Percentiles rank a stretch among this genome's conserved stretches.
These are phyloP conservation scores for Pseudopediastrum boryanum DNA, from an alignment of 139 green algal species.

Conservation along the genomic window DNA sequence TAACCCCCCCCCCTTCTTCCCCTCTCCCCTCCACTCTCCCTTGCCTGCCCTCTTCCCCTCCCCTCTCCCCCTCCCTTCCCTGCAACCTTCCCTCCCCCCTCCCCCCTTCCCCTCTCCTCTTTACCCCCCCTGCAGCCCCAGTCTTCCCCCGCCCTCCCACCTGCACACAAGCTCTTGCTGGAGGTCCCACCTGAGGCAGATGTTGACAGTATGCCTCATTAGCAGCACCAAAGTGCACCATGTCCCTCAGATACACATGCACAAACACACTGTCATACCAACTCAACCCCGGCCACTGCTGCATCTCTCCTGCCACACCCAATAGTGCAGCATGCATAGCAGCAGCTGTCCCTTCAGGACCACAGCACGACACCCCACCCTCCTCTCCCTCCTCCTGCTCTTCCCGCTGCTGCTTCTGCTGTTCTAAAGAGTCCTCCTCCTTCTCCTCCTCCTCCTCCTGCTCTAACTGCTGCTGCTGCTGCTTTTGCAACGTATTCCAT, in stretches of 20 bases:
- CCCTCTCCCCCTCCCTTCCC: not conserved
- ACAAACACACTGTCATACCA: conserved; percentile 78
- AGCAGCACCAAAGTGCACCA: conserved; percentile 85
- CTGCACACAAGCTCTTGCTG: conserved; percentile 87
- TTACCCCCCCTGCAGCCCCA: not conserved
- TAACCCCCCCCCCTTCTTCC: not conserved
- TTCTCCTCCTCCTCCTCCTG: too few species aligned
- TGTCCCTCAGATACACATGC: conserved; percentile 88
- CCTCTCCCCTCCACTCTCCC: not conserved
- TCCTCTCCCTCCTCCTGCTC: not conserved
- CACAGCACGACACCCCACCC: not conserved
- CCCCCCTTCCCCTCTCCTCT: not conserved
- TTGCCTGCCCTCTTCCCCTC: too few species aligned
- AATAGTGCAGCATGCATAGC: conserved; percentile 6
- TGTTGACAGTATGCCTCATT: conserved; percentile 85
- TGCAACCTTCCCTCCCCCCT: not conserved
- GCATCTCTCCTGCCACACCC: conserved; percentile 36
- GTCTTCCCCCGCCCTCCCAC: conserved; percentile 7
- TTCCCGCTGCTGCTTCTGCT: conserved; percentile 11
- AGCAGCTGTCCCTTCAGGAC: conserved; percentile 5
- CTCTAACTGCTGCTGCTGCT: not conserved
- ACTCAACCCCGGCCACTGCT: conserved; percentile 25
- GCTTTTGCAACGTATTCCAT: too few species aligned
- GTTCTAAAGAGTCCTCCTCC: too few species aligned
- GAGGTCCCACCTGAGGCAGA: conserved; percentile 74